Evolutionary conservation across 805 yeast species (phyloP), one percentile per base, ranked within the genome.

Genomic region (Kodamaea laetipori): DNA sequence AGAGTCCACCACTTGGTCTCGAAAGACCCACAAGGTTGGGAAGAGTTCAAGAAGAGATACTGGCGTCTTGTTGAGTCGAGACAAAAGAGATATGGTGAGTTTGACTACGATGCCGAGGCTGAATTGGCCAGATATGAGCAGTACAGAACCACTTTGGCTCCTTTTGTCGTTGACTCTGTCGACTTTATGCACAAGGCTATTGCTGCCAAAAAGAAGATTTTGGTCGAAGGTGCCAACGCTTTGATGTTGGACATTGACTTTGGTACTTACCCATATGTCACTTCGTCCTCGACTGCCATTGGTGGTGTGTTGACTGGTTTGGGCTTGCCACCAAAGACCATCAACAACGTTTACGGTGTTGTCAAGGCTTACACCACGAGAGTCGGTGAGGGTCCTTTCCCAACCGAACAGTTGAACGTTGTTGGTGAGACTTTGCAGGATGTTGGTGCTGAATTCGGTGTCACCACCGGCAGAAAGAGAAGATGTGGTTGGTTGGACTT

Each of bases 331-430:
- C 99, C 99, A 55, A 78, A 75, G 52, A 71, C 82, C 50, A 84
- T 94, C 57, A 78, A 75, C 42, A 84, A 89, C 64, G 75, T 90
- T 35, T 89, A 84, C 64, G 99, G 99, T 68, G 99, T 94, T 18
- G 98, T 92, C 37, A 94, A 94, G 75, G 98, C 98, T 32, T 94
- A 94, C 71, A 94, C 99, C 36, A 94, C 99, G 27, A 83, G 99
- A 70, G 99, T 94, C 44, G 99, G 99, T 58, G 98, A 90, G 63
- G 99, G 99, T 52, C 99, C 99, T 24, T 94, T 94, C 86, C 97
- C 99, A 49, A 84, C 98, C 45, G 99, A 94, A 71, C 98, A 90
- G 66, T 78, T 90, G 63, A 90, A 92, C 66, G 82, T 71, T 27
- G 80, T 73, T 37, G 99, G 99, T 60, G 95, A 86, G 58, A 80